Base-by-base conservation (phyloP, 1,284 basidiomycete species). In the Cryptococcus wingfieldii region DNA sequence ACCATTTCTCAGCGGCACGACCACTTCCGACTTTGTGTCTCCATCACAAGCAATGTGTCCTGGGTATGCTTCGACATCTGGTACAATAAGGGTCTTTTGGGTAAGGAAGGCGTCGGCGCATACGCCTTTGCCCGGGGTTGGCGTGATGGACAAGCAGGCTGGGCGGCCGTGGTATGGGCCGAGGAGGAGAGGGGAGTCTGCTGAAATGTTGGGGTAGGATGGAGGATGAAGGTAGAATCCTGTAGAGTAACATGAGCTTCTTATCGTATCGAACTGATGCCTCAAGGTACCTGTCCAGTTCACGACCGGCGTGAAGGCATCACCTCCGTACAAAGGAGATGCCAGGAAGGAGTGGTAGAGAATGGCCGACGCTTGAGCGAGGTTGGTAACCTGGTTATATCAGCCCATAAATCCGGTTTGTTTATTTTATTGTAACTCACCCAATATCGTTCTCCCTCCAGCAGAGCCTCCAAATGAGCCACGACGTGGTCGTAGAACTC, bases 41-140 rank as follows among this genome's bases (percentile, higher is more conserved):
- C 85, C 87, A 66, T 93, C 90, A 68, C 91, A 94, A 4, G 89
- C 89, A 73, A 93, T 92, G 70, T 95, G 91, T 0, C 90, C 89
- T 1, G 89, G 88, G 69, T 91, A 92, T 3, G 75, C 77, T 27
- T 88, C 82, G 34, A 94, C 89, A 56, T 91, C 83, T 14, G 78
- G 75, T 1, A 93, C 88, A 10, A 91, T 66, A 1, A 89, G 56
- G 0, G 85, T 83, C 60, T 79, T 66, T 45, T 72, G 72, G 52
- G 79, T 79, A 10, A 85, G 61, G 70, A 83, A 93, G 5, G 87
- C 86, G 59, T 85, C 85, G 2, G 89, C 88, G 70, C 90, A 93
- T 4, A 94, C 90, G 23, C 90, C 90, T 54, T 81, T 83, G 2
- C 80, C 83, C 1, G 81, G 80, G 2, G 80, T 71, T 37, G 83